These are phyloP conservation scores for Nyctanthes arbortristis DNA, from an alignment of 257 asterid species.

Conservation along the genomic window DNA sequence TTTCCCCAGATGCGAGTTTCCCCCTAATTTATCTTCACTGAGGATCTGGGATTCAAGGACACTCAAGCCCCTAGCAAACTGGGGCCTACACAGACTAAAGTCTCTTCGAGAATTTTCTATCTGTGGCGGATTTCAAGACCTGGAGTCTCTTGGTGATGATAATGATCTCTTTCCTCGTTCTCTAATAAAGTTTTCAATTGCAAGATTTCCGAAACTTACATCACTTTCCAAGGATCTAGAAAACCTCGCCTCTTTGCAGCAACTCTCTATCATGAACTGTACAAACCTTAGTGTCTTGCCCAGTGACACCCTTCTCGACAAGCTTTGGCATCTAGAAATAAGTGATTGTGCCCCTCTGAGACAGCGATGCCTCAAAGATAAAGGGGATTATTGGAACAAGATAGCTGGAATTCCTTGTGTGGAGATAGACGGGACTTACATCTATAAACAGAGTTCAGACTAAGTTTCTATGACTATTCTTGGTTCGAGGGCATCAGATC, in stretches of 20 bases:
- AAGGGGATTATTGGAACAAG: constrained; percentile 63
- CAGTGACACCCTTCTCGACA: constrained; percentile 39
- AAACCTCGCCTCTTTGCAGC: constrained; percentile 41
- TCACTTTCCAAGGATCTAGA: constrained; percentile 58
- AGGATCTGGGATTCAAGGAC: constrained; percentile 67
- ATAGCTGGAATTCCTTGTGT: constrained; percentile 73
- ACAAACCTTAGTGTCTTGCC: constrained; percentile 51
- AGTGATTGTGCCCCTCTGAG: constrained; percentile 50
- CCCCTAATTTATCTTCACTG: constrained; percentile 49
- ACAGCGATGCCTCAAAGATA: constrained; percentile 42
- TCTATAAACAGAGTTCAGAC: constrained; percentile 34
- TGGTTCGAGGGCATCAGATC: neutral
- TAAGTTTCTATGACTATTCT: constrained; percentile 3
- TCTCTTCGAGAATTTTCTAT: constrained; percentile 63
- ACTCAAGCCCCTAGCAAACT: constrained; percentile 51
- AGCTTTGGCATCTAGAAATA: constrained; percentile 68
- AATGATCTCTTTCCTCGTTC: constrained; percentile 50
- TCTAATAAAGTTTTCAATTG: constrained; percentile 49
- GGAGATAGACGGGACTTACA: constrained; percentile 55
- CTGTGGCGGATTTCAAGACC: constrained; percentile 66
- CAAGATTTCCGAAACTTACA: constrained; percentile 53
- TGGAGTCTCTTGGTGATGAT: constrained; percentile 44
- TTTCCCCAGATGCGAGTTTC: constrained; percentile 54
- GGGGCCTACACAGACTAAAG: constrained; percentile 62
- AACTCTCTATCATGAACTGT: constrained; percentile 61